Evolutionary conservation across 305 asterid species (phyloP), one percentile per base, ranked within the genome.

Genomic region (Plantago coronopus): DNA sequence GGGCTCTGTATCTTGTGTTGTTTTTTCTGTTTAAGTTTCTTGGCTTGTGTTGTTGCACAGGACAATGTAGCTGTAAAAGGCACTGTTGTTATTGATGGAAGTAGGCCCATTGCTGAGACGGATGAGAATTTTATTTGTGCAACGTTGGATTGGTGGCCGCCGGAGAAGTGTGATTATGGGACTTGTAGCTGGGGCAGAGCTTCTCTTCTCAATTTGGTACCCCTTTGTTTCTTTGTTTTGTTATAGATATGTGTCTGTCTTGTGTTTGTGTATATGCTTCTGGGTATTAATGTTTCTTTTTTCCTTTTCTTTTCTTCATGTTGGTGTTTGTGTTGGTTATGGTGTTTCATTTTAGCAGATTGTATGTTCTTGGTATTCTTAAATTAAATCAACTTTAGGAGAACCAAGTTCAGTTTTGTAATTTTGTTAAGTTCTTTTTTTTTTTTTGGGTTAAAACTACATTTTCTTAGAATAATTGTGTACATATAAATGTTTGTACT

Each of bases 81-180:
- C 2, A 69, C 34, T 51, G 77, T 79, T 50, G 59, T 49, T 18
- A 66, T 82, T 20, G 66, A 83, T 63, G 95, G 95, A 45, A 60
- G 57, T 14, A 65, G 68, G 1, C 18, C 78, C 5, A 76, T 83
- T 20, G 95, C 76, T 19, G 42, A 59, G 17, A 82, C 56, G 4
- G 91, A 82, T 46, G 76, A 75, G 16, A 81, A 89, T 44, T 89
- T 81, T 81, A 71, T 89, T 21, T 89, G 97, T 72, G 91, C 94
- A 16, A 89, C 97, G 0, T 37, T 89, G 74, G 96, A 89, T 65
- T 89, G 95, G 95, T 89, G 96, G 96, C 96, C 96, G 14, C 83
- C 85, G 17, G 71, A 73, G 0, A 88, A 88, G 71, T 86, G 95
- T 67, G 96, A 88, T 60, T 87, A 84, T 55, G 93, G 91, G 15